A percentile compares a stretch with the other conserved stretches of the same genome.
phyloP scores from a whole-genome alignment of 1,284 basidiomycete genomes.

The Earliella scabrosa region DNA sequence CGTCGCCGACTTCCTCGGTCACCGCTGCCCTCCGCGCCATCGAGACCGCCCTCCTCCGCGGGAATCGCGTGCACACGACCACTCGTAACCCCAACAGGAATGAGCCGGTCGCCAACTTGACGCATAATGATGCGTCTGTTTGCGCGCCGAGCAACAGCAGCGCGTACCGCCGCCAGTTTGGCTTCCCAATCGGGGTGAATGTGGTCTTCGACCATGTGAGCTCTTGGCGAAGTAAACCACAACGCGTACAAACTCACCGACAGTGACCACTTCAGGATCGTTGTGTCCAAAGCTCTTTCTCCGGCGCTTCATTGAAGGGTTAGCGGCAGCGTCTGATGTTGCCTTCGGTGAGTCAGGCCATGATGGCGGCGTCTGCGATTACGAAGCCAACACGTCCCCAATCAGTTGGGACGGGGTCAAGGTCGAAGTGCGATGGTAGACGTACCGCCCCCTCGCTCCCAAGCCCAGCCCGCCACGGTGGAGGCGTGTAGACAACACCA shows the following conservation, averaged over 20 bases:
- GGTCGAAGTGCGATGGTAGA: conserved; percentile 17
- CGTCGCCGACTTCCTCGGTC: conserved; percentile 55
- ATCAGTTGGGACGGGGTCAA: not conserved
- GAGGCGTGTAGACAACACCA: conserved; percentile 89
- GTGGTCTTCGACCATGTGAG: conserved; percentile 60
- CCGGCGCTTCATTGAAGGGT: conserved; percentile 67
- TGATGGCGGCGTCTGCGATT: conserved; percentile 39
- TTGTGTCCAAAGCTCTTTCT: conserved; percentile 80
- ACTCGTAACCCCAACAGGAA: conserved; percentile 94
- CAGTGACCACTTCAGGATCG: conserved; percentile 88
- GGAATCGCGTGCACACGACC: conserved; percentile 73
- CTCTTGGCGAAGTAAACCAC: not conserved
- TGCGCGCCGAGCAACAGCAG: conserved; percentile 87
- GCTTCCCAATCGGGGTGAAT: conserved; percentile 96
- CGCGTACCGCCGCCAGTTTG: conserved; percentile 87
- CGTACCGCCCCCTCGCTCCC: conserved; percentile 70
- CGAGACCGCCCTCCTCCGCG: conserved; percentile 53
- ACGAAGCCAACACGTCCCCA: not conserved
- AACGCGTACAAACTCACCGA: conserved; percentile 55
- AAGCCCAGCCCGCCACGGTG: conserved; percentile 77
- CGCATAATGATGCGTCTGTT: conserved; percentile 98
- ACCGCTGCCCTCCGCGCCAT: conserved; percentile 44
- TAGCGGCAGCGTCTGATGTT: conserved; percentile 37
- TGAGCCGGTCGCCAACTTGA: conserved; percentile 95
- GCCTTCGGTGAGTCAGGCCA: conserved; percentile 57